phyloP scores from a whole-genome alignment of 129 eudicot species.

The Lactuca saligna region DNA sequence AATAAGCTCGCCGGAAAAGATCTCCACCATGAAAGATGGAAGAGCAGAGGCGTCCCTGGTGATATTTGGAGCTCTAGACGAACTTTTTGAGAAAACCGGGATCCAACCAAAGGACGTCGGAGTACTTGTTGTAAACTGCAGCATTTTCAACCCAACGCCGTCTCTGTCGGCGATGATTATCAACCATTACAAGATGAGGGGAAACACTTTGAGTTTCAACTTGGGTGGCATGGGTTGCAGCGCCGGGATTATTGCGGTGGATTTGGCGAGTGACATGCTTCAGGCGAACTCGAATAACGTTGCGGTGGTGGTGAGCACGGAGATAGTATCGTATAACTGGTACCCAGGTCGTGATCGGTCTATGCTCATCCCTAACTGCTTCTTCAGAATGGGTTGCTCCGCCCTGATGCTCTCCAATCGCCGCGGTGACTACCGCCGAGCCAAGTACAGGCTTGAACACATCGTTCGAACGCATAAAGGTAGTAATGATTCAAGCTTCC shows the following conservation, averaged over 20 bases:
- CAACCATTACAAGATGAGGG: conserved; percentile 92
- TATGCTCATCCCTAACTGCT: conserved; percentile 89
- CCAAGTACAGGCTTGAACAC: conserved; percentile 82
- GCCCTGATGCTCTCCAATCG: conserved; percentile 78
- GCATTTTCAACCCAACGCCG: conserved; percentile 88
- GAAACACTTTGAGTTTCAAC: conserved; percentile 74
- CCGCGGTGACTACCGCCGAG: conserved; percentile 57
- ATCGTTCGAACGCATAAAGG: conserved; percentile 88
- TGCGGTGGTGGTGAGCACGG: conserved; percentile 88
- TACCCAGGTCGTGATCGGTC: conserved; percentile 72
- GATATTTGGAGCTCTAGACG: conserved; percentile 88
- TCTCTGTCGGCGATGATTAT: conserved; percentile 92
- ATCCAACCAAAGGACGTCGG: conserved; percentile 81
- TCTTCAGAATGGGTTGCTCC: conserved; percentile 93
- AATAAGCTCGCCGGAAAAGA: conserved; percentile 48
- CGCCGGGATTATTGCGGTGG: conserved; percentile 78
- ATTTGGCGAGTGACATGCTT: conserved; percentile 85
- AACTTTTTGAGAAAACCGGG: conserved; percentile 65
- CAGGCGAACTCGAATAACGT: conserved; percentile 73
- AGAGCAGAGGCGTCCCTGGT: conserved; percentile 77
- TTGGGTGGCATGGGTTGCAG: conserved; percentile 97
- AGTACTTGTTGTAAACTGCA: conserved; percentile 75
- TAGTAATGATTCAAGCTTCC: conserved; percentile 63
- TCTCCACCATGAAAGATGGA: conserved; percentile 86
- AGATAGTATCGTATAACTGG: conserved; percentile 90